Conservation (phyloP, 2,329 filamentous ascomycete genomes). For the Cercospora canescens region DNA sequence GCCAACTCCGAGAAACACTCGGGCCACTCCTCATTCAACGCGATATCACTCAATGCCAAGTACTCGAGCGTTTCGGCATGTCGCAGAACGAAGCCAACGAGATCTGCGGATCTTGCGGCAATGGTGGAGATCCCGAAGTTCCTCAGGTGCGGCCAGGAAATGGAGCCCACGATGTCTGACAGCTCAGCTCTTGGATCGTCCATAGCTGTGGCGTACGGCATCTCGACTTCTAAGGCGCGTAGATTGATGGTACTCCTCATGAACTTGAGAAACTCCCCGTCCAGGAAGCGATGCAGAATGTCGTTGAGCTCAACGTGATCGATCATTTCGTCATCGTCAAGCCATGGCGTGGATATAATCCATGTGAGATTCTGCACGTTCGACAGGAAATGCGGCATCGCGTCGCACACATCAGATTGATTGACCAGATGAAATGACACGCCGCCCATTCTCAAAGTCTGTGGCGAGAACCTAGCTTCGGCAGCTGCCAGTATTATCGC, state of each 20-base stretch:
- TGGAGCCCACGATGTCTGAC: background rate
- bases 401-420: background rate
- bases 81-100: background rate
- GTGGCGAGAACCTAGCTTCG: background rate
- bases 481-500: background rate
- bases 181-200: background rate
- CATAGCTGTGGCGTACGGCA: background rate
- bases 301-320: background rate
- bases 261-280: background rate
- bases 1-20: background rate
- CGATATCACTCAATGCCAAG: background rate
- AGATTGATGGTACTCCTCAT: background rate
- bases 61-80: background rate
- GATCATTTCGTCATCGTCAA: background rate
- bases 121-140: background rate
- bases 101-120: background rate
- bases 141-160: background rate
- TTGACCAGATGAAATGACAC: background rate
- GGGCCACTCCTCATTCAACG: background rate
- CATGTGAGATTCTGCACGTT: background rate
- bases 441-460: background rate
- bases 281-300: background rate
- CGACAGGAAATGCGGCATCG: background rate
- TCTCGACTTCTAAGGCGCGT: background rate
- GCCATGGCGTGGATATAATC: background rate